Percentiles rank a stretch among this genome's conserved stretches.
phyloP scores from a whole-genome alignment of 345 rosid species.

The Eucalyptus lansdowneana region DNA sequence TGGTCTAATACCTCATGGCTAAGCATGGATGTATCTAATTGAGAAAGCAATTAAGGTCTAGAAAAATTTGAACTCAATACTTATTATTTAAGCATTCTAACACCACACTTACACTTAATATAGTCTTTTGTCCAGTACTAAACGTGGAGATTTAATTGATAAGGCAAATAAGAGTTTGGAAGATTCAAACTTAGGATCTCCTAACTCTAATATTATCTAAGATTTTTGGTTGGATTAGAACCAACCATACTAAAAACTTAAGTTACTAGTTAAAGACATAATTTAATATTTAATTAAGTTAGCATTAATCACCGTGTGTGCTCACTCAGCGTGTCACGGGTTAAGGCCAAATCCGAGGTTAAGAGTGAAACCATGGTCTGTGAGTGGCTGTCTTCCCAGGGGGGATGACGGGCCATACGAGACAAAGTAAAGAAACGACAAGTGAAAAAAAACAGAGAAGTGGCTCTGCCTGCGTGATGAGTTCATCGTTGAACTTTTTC shows the following conservation, averaged over 20 bases:
- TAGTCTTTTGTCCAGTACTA: fast-evolving
- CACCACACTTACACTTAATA: fast-evolving
- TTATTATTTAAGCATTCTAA: no score
- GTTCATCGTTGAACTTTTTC: background rate
- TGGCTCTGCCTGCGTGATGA: background rate
- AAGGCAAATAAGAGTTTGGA: fast-evolving
- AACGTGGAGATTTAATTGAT: fast-evolving
- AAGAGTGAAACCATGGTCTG: background rate
- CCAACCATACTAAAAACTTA: fast-evolving
- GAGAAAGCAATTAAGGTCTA: no score
- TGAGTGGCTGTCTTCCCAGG: background rate
- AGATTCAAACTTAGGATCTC: fast-evolving
- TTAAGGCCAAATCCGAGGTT: background rate
- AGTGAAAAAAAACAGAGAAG: background rate
- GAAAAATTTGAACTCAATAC: no score
- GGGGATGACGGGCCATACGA: background rate
- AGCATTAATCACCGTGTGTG: background rate
- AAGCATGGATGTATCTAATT: no score
- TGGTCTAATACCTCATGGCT: no score
- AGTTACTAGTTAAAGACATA: fast-evolving
- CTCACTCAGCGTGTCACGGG: background rate
- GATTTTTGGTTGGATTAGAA: fast-evolving
- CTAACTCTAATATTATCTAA: no score
- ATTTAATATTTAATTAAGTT: no score
- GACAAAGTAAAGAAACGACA: background rate